These are phyloP conservation scores for Oehlia diaphana DNA, from an alignment of 192 early-diverging fungal species.

Conservation along the genomic window DNA sequence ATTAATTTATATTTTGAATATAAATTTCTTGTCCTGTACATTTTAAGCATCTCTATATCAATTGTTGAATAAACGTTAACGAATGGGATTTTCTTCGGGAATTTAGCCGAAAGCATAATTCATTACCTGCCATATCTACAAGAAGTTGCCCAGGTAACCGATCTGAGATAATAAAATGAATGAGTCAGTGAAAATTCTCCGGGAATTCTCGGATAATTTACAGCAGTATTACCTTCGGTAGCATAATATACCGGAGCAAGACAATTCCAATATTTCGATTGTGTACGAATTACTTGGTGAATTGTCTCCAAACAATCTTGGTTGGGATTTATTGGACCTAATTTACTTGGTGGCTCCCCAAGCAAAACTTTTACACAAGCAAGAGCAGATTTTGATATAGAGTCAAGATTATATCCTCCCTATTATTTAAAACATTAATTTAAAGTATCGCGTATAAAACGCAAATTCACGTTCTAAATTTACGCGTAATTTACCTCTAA, in stretches of 20 bases:
- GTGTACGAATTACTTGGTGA: conserved; percentile 46
- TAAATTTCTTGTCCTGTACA: conserved; percentile 17
- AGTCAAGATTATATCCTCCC: conserved; percentile 86
- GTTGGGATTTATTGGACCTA: conserved; percentile 42
- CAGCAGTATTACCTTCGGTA: conserved; percentile 27
- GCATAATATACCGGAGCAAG: conserved; percentile 37
- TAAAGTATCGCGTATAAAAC: not conserved
- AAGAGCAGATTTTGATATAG: conserved; percentile 70
- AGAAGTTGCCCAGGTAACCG: not conserved
- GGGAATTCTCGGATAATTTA: not conserved
- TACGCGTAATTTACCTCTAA: conserved; percentile 60
- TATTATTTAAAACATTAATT: conserved; percentile 24
- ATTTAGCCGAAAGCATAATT: not conserved
- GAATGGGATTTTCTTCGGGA: not conserved
- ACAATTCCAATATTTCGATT: conserved; percentile 49
- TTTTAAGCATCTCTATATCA: conserved; percentile 12
- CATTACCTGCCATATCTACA: not conserved
- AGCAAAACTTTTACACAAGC: conserved; percentile 77
- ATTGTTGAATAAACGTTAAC: not conserved
- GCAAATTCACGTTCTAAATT: not conserved
- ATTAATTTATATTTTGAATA: not conserved
- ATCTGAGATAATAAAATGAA: not conserved
- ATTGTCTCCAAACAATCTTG: conserved; percentile 48
- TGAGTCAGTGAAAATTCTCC: not conserved
- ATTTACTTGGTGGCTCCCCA: conserved; percentile 51